Evolutionary conservation across 2,329 filamentous ascomycete genomes (phyloP).

Genomic region (Pseudogymnoascus sp.): DNA sequence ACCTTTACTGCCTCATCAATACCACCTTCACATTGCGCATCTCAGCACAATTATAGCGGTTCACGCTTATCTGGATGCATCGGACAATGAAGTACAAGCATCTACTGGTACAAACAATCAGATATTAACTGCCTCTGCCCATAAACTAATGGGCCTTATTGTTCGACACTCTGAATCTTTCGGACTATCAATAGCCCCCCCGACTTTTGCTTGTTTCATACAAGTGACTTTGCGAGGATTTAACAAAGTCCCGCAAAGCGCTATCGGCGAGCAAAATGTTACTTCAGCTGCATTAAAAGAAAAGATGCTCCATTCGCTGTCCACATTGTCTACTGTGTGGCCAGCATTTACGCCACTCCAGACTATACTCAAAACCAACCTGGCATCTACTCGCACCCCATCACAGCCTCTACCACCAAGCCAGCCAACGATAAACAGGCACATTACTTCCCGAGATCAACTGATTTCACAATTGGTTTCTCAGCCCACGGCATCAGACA

Average conservation of each 20-base stretch:
- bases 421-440: background rate
- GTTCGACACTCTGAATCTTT: slow-evolving; percentile 34
- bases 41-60: slow-evolving; percentile 20
- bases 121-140: background rate
- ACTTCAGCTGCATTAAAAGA: slow-evolving; percentile 26
- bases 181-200: slow-evolving; percentile 33
- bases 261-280: slow-evolving; percentile 25
- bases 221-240: slow-evolving; percentile 28
- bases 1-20: slow-evolving; percentile 26
- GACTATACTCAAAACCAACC: slow-evolving; percentile 4
- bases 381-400: slow-evolving; percentile 13
- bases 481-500: background rate
- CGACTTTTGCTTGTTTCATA: slow-evolving; percentile 35
- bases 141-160: slow-evolving; percentile 24
- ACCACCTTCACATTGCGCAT: slow-evolving; percentile 26
- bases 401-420: background rate
- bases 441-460: background rate
- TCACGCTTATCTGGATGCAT: background rate
- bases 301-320: slow-evolving; percentile 23
- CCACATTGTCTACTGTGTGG: slow-evolving; percentile 25
- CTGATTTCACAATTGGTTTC: background rate
- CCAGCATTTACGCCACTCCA: slow-evolving; percentile 23
- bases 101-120: background rate
- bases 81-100: background rate
- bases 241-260: slow-evolving; percentile 23